A percentile compares a stretch with the other conserved stretches of the same genome.
These are phyloP conservation scores for Pyrus communis DNA, from an alignment of 306 rosid species.

Conservation along the genomic window DNA sequence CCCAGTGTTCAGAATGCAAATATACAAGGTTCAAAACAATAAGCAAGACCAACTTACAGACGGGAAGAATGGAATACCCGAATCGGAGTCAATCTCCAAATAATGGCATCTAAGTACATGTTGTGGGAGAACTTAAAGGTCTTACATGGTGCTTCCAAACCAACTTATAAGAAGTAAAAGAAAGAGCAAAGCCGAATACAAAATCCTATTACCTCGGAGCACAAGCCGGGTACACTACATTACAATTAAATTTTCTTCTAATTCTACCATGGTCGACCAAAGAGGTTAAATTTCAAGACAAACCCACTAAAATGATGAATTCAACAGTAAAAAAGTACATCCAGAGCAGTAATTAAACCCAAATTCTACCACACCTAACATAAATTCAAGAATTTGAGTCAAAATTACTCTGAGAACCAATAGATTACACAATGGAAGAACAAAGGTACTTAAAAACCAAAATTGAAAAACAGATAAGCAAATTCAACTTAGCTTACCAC, in stretches of 20 bases:
- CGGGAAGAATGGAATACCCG: not conserved
- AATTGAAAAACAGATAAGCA: not conserved
- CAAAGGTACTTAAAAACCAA: not conserved
- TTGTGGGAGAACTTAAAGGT: not conserved
- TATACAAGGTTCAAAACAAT: not conserved
- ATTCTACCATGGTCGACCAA: not conserved
- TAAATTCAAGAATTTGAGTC: not conserved
- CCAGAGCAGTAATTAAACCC: not conserved
- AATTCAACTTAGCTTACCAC: conserved; percentile 45
- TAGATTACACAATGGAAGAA: not conserved
- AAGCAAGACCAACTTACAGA: not conserved
- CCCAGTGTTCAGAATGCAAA: not conserved
- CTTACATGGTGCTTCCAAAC: not conserved
- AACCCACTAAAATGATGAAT: conserved; percentile 7
- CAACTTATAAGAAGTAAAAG: not conserved
- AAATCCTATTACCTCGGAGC: not conserved
- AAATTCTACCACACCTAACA: not conserved
- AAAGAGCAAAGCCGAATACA: not conserved
- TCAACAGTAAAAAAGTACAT: not conserved
- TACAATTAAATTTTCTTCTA: not conserved
- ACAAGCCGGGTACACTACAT: not conserved
- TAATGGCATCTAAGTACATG: not conserved
- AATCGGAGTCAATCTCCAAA: not conserved
- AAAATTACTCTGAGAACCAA: conserved; percentile 5
- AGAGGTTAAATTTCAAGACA: not conserved